These are phyloP conservation scores for Flueggea neowawraea DNA, from an alignment of 441 rosid genomes.

Conservation along the genomic window DNA sequence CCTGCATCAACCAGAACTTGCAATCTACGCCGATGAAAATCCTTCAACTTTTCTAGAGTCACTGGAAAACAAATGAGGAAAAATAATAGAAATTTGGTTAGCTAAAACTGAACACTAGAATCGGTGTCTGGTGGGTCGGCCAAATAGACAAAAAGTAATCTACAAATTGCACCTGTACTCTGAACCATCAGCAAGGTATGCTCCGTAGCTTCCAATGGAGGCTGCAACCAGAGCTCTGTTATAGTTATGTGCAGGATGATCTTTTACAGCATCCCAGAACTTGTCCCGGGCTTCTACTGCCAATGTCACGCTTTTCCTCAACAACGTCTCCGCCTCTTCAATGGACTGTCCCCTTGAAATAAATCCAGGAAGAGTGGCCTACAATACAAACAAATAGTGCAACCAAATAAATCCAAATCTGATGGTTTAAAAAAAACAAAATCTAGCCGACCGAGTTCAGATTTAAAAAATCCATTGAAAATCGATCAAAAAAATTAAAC, in stretches of 20 bases:
- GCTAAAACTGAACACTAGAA: not conserved
- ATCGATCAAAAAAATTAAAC: no score
- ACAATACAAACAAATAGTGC: conserved; percentile 17
- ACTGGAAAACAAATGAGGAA: conserved; percentile 31
- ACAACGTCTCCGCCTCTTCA: conserved; percentile 63
- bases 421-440: not conserved
- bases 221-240: conserved; percentile 83
- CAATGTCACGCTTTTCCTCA: conserved; percentile 65
- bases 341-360: conserved; percentile 62
- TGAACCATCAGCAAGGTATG: conserved; percentile 94
- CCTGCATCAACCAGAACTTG: conserved; percentile 82
- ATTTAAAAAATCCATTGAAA: not conserved
- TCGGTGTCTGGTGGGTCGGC: no score
- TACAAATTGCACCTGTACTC: conserved; percentile 60
- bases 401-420: not conserved
- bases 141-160: not conserved
- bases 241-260: conserved; percentile 38
- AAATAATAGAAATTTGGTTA: not conserved
- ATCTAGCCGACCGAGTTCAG: not conserved
- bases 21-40: conserved; percentile 78
- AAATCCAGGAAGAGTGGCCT: conserved; percentile 94
- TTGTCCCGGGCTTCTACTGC: conserved; percentile 81
- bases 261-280: conserved; percentile 60
- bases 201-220: conserved; percentile 91
- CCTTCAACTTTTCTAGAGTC: conserved; percentile 65